These are phyloP conservation scores for Plantago coronopus DNA, from an alignment of 305 asterid species.

Conservation along the genomic window DNA sequence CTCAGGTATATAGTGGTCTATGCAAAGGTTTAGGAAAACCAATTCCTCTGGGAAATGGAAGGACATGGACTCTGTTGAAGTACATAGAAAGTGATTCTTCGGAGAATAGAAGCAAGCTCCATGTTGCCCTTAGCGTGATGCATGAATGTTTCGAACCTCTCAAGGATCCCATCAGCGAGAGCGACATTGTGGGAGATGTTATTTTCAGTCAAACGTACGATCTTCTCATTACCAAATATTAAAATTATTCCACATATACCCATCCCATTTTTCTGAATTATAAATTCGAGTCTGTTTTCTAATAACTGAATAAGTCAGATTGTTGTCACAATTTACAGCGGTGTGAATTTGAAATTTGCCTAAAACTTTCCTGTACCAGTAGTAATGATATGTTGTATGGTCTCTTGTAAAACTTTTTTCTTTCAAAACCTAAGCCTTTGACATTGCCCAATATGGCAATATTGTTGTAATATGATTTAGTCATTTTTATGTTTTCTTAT, in stretches of 20 bases:
- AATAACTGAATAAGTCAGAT: too few relatives aligned
- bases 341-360: too few relatives aligned
- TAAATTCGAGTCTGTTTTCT: too few relatives aligned
- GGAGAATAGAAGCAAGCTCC: constrained; percentile 64
- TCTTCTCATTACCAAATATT: background rate
- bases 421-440: too few relatives aligned
- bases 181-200: constrained; percentile 80
- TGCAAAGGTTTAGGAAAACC: constrained; percentile 48
- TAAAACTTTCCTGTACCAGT: too few relatives aligned
- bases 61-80: constrained; percentile 78
- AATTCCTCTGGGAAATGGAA: constrained; percentile 46
- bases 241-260: background rate
- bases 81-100: constrained; percentile 35
- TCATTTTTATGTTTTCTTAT: background rate
- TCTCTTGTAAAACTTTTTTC: too few relatives aligned
- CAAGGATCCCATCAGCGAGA: constrained; percentile 53
- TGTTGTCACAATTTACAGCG: too few relatives aligned
- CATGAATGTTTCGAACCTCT: constrained; percentile 87
- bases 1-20: constrained; percentile 68
- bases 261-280: too few relatives aligned
- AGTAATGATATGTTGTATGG: too few relatives aligned
- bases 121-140: constrained; percentile 71
- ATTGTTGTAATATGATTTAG: background rate
- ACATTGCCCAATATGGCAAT: too few relatives aligned
- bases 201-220: constrained; percentile 74